Percentiles rank a stretch among this genome's conserved stretches.
These are phyloP conservation scores for Ophiostoma sp. DNA, from an alignment of 2,329 filamentous ascomycete species.

Conservation along the genomic window DNA sequence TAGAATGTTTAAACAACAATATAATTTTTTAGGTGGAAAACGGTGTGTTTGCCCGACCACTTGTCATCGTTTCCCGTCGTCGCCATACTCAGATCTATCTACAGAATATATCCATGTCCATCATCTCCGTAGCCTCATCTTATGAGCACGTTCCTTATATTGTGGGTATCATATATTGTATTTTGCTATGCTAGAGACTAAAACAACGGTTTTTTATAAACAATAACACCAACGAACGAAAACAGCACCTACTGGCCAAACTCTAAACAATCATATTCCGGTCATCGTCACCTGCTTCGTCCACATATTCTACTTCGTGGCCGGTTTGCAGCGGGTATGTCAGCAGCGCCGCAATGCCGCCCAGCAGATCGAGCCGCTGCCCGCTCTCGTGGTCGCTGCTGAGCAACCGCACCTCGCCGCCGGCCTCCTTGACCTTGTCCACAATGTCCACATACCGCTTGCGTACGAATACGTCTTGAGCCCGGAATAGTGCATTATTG, in stretches of 20 bases:
- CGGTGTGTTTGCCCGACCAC: background rate
- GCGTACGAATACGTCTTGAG: constrained; percentile 68
- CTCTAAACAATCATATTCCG: constrained; percentile 11
- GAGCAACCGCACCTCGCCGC: constrained; percentile 81
- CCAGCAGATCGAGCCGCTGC: constrained; percentile 72
- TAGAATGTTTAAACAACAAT: too few relatives aligned
- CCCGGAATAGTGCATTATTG: constrained; percentile 81
- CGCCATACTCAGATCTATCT: background rate
- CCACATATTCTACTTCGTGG: constrained; percentile 37
- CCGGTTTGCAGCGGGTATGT: constrained; percentile 77
- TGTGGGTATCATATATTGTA: background rate
- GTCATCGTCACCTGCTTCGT: background rate
- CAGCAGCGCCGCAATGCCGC: constrained; percentile 82
- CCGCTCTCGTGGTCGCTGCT: constrained; percentile 95
- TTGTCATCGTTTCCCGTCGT: background rate
- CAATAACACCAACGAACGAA: background rate
- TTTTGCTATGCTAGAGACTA: background rate
- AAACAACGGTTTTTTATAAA: background rate
- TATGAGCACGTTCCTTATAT: background rate
- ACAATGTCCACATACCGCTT: constrained; percentile 80
- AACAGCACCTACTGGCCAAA: background rate
- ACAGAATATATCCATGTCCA: background rate
- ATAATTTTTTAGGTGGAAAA: background rate
- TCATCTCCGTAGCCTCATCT: background rate
- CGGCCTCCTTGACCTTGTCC: constrained; percentile 78